Evolutionary conservation across 495 filamentous ascomycete species (phyloP).

Genomic region (Neurospora tetrasperma): DNA sequence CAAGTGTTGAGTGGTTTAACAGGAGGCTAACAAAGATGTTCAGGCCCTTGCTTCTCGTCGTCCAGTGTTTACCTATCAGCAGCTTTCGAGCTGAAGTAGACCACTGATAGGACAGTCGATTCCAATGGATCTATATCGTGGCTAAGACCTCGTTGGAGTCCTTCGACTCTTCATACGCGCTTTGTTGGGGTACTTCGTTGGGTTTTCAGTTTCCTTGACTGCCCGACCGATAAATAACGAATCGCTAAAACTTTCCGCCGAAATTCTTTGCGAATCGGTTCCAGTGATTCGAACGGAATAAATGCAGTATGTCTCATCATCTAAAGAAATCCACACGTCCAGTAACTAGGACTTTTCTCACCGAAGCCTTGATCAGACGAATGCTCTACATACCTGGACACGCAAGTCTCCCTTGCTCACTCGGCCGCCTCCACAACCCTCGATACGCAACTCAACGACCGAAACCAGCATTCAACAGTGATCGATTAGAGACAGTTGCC

Average conservation of each 20-base stretch:
- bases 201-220: not conserved
- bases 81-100: not conserved
- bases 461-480: not conserved
- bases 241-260: not conserved
- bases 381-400: not conserved
- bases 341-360: not conserved
- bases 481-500: not conserved
- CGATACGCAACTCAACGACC: not conserved
- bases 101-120: not conserved
- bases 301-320: not conserved
- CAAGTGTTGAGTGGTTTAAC: not conserved
- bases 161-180: too few relatives aligned
- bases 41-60: not conserved
- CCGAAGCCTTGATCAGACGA: not conserved
- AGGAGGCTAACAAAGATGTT: not conserved
- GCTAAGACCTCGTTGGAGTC: too few relatives aligned
- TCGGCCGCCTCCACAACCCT: not conserved
- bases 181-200: too few relatives aligned
- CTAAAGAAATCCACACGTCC: not conserved
- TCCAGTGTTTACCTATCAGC: not conserved
- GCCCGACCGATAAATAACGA: not conserved
- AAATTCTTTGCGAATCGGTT: not conserved
- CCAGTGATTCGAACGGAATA: not conserved
- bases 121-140: too few relatives aligned
- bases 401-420: not conserved